Conservation (phyloP, 2,329 filamentous ascomycete species). For the Coleophoma eucalyptorum region DNA sequence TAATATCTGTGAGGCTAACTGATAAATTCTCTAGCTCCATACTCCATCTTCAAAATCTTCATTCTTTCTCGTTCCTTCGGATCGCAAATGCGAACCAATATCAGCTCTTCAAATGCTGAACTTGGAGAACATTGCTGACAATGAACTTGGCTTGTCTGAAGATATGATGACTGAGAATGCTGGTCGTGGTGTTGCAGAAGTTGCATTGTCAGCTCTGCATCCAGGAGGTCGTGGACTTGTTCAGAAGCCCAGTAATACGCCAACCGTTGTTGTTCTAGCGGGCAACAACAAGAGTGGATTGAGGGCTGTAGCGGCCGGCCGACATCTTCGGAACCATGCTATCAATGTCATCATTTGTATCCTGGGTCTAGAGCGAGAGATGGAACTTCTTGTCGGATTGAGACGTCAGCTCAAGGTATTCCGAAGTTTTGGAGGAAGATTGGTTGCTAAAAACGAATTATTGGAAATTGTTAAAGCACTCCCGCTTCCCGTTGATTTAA, state of each 20-base stretch:
- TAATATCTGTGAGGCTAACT: constrained; percentile 7
- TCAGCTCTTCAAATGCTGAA: constrained; percentile 84
- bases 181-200: constrained; percentile 82
- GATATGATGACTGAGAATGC: constrained; percentile 92
- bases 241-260: constrained; percentile 32
- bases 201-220: constrained; percentile 66
- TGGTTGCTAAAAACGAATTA: constrained; percentile 58
- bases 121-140: constrained; percentile 84
- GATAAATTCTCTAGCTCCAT: constrained; percentile 13
- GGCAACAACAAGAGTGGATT: constrained; percentile 93
- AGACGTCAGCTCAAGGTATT: constrained; percentile 81
- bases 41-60: constrained; percentile 19
- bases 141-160: constrained; percentile 81
- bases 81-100: constrained; percentile 57
- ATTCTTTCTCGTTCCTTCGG: constrained; percentile 51
- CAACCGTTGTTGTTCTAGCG: constrained; percentile 69
- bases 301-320: constrained; percentile 77
- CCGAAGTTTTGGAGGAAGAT: constrained; percentile 74
- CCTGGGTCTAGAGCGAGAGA: constrained; percentile 78
- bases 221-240: constrained; percentile 27
- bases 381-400: constrained; percentile 75
- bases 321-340: constrained; percentile 82
- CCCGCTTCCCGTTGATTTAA: constrained; percentile 68
- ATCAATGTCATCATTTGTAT: constrained; percentile 79
- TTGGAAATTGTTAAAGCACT: constrained; percentile 56